Percentiles rank a stretch among this genome's conserved stretches.
These are phyloP conservation scores for Tulasnella sp. DNA, from an alignment of 768 basidiomycete genomes.

Conservation along the genomic window DNA sequence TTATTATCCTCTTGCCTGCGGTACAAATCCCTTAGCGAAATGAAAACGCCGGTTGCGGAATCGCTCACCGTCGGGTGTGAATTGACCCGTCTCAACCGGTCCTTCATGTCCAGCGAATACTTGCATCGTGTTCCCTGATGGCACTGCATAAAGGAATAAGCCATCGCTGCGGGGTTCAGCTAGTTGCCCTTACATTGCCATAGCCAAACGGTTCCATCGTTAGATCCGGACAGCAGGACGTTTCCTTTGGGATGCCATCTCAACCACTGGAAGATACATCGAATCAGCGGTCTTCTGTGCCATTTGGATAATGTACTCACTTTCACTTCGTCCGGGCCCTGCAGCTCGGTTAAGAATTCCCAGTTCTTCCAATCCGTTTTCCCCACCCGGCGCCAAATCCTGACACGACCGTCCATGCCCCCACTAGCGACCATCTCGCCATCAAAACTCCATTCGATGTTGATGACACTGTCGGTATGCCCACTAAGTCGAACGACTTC, in stretches of 20 bases:
- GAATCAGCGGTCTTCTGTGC: neutral
- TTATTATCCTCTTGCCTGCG: constrained; percentile 78
- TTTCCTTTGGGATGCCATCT: constrained; percentile 93
- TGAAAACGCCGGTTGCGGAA: neutral
- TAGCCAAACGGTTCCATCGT: constrained; percentile 90
- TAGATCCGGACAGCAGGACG: constrained; percentile 80
- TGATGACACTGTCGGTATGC: constrained; percentile 83
- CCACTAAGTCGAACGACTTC: constrained; percentile 76
- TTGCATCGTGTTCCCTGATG: constrained; percentile 89
- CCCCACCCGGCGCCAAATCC: constrained; percentile 75
- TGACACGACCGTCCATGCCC: constrained; percentile 93
- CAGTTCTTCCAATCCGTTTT: constrained; percentile 42
- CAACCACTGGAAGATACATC: constrained; percentile 52
- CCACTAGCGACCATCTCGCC: constrained; percentile 92
- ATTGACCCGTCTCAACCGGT: constrained; percentile 73
- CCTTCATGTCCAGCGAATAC: constrained; percentile 87
- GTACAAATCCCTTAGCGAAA: constrained; percentile 5
- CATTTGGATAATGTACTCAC: constrained; percentile 36
- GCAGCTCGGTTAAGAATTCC: constrained; percentile 89
- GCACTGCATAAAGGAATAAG: constrained; percentile 44
- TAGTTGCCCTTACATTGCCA: constrained; percentile 70
- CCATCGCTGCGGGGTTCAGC: neutral
- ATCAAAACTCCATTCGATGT: constrained; percentile 67
- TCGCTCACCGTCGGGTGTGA: constrained; percentile 71
- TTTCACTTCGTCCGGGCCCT: constrained; percentile 92